Evolutionary conservation across 177 flowering plant species (phyloP), one percentile per base, ranked within the genome.

Genomic region (Tripterygium wilfordii): DNA sequence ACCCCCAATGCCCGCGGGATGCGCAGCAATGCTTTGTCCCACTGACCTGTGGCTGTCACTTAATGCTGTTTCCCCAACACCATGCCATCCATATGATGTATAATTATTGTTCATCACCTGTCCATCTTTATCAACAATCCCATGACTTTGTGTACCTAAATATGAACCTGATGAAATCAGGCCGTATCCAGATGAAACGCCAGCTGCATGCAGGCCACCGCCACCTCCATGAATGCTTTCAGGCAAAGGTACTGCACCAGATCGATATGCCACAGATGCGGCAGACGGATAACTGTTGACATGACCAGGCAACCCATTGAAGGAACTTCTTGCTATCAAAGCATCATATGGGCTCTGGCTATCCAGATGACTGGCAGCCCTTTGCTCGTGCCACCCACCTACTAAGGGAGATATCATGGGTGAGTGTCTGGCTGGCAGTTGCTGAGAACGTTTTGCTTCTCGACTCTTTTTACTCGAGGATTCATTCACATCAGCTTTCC

Each of bases 401-500:
- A 25, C 17, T 3, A 6, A 48, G 48, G 61, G 42, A 25, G 17
- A 39, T 28, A 13, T 4, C 36, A 36, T 16, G 25, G 42, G 18
- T 33, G 57, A 53, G 16, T 24, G 48, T 14, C 23, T 15, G 4
- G 41, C 36, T 18, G 60, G 10, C 37, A 57, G 43, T 13, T 4
- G 58, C 60, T 60, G 58, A 19, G 50, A 22, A 31, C 58, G 77
- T 40, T 67, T 71, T 22, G 22, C 40, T n/a, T 61, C 70, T 49
- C 57, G 67, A 52, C 8, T 9, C 39, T 43, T 71, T 0, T 29
- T 52, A 27, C 46, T 60, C 8, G 61, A 49, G 16, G 62, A 40
- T 12, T 66, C 68, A 32, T 40, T 20, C 41, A 60, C 80, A 28
- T 47, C 64, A 6, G 41, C 61, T 59, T 63, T 70, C 53, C 76